Percentiles rank a stretch among this genome's conserved stretches.
Evolutionary conservation across 2,329 filamentous ascomycete species (phyloP).

Genomic region (Hymenotorrendiella dingleyae): DNA sequence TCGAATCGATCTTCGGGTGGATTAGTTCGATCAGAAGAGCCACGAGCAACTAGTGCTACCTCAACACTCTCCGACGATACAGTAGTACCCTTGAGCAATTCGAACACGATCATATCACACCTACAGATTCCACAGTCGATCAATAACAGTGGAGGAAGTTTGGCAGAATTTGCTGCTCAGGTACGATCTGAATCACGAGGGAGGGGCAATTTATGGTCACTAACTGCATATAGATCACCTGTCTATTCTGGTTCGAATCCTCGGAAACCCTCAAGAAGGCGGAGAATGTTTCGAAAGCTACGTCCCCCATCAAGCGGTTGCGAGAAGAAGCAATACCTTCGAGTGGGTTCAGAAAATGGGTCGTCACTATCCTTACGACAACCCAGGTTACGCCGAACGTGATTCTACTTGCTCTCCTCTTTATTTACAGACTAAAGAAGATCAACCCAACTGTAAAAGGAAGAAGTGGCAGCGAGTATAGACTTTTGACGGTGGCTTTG

Average conservation of each 20-base stretch:
- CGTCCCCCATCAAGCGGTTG: conserved; percentile 48
- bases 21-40: conserved; percentile 15
- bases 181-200: too few species aligned
- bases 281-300: conserved; percentile 41
- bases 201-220: too few species aligned
- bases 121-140: conserved; percentile 72
- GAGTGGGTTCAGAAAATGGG: conserved; percentile 86
- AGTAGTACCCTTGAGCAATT: too few species aligned
- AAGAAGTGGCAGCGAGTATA: conserved; percentile 87
- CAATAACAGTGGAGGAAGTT: conserved; percentile 65
- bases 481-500: conserved; percentile 84
- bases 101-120: conserved; percentile 25
- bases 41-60: conserved; percentile 16
- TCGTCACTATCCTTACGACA: conserved; percentile 80
- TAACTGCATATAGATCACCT: conserved; percentile 95
- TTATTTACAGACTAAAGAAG: conserved; percentile 89
- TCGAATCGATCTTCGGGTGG: conserved; percentile 13
- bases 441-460: conserved; percentile 85
- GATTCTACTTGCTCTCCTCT: conserved; percentile 80
- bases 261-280: conserved; percentile 72
- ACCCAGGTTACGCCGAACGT: conserved; percentile 97
- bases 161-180: conserved; percentile 80
- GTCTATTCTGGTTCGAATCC: conserved; percentile 95
- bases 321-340: conserved; percentile 69
- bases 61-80: too few species aligned